Base-by-base conservation (phyloP, 495 filamentous ascomycete species). In the Bathelium albidoporum region DNA sequence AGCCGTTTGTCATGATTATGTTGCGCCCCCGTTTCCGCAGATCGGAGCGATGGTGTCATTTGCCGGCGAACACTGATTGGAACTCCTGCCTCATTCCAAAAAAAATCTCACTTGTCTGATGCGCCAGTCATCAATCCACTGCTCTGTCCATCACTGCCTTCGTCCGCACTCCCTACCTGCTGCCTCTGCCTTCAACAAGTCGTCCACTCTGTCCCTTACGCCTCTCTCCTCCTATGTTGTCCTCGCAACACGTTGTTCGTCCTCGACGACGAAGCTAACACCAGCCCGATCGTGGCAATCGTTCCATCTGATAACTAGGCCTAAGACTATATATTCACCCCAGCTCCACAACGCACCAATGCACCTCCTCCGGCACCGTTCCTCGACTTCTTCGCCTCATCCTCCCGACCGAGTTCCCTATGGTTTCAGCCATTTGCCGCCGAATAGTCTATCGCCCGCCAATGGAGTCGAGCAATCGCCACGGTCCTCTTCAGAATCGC, bases 321-420 rank as follows among this genome's bases (percentile, higher is more conserved):
- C 49, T 0, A 55, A 26, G 22, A 55, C 49, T n/a, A 28, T 55
- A 28, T 55, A 28, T 55, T 20, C 16, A 55, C 49, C 24, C 49
- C 49, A 55, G 20, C 16, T 20, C 49, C 49, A 26, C 12, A 26
- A 29, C 24, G 22, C 49, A 55, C 49, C 49, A 55, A 55, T 55
- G 49, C 49, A 55, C 49, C 49, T 55, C n/a, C 10, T 55, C 11
- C n/a, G 49, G 49, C 20, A 29, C 29, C 49, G 49, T 24, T 55
- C n/a, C 2, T 29, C 20, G 24, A 2, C 49, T 29, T 55, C 49
- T 11, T 28, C 49, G 26, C 24, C 49, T 29, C 82, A 84, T 70
- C 82, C 82, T 12, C 71, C 80, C 59, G 81, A 84, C 65, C 82
- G 82, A 2, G 78, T 85, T 62, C 83, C 82, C 59, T 75, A 79